phyloP scores from a whole-genome alignment of 768 basidiomycete species.

The Thelephora ganbajun region DNA sequence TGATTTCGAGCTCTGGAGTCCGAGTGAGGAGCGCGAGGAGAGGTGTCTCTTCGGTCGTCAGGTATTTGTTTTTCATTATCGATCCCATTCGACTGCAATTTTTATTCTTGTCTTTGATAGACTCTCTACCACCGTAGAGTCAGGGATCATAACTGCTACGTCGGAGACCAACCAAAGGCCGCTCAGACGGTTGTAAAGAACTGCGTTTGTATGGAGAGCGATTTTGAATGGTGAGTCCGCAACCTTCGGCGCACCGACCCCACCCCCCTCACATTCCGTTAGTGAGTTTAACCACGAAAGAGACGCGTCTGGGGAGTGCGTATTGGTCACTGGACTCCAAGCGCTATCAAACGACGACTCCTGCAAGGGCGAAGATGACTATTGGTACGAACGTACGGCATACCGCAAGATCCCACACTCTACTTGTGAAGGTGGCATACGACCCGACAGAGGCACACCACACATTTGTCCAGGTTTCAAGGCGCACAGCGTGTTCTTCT shows the following conservation, averaged over 20 bases:
- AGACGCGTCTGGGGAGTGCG: slow-evolving; percentile 57
- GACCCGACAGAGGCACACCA: slow-evolving; percentile 58
- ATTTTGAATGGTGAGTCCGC: slow-evolving; percentile 84
- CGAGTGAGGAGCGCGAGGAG: slow-evolving; percentile 79
- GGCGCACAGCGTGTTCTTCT: slow-evolving; percentile 68
- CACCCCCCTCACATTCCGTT: background rate
- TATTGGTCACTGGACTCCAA: slow-evolving; percentile 54
- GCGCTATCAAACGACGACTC: slow-evolving; percentile 49
- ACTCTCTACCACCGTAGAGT: slow-evolving; percentile 84
- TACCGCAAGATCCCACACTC: slow-evolving; percentile 90
- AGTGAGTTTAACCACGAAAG: slow-evolving; percentile 91
- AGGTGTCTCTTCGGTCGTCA: slow-evolving; percentile 85
- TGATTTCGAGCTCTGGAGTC: slow-evolving; percentile 97
- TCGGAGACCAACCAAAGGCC: slow-evolving; percentile 55
- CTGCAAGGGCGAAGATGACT: slow-evolving; percentile 50
- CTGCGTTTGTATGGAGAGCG: slow-evolving; percentile 57
- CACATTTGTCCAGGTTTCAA: slow-evolving; percentile 78
- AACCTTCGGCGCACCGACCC: background rate
- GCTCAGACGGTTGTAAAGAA: slow-evolving; percentile 41
- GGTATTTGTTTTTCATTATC: slow-evolving; percentile 25
- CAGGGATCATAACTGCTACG: slow-evolving; percentile 67
- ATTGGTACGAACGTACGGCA: slow-evolving; percentile 88
- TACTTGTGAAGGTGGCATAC: slow-evolving; percentile 64
- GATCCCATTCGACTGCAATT: background rate
- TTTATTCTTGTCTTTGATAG: slow-evolving; percentile 21